phyloP scores from a whole-genome alignment of 768 basidiomycete species.

The Lepiota venenata region DNA sequence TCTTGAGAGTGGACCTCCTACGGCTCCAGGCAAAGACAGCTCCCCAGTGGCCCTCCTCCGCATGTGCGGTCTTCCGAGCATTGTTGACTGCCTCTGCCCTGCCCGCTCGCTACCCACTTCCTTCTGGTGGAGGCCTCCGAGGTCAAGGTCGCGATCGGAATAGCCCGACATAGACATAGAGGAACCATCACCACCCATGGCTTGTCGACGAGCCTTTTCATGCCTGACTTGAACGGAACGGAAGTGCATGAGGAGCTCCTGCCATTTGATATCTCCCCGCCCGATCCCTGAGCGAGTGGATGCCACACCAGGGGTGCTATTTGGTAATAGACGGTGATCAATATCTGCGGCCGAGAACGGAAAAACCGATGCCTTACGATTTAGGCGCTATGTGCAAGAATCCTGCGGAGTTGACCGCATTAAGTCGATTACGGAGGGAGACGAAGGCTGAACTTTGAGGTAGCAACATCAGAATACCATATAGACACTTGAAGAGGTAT shows the following conservation, averaged over 20 bases:
- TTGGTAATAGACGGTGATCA: slow-evolving; percentile 1
- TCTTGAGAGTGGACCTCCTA: slow-evolving; percentile 24
- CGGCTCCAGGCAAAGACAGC: slow-evolving; percentile 25
- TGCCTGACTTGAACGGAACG: slow-evolving; percentile 85
- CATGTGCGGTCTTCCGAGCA: slow-evolving; percentile 39
- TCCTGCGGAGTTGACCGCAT: slow-evolving; percentile 92
- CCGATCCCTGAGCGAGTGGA: slow-evolving; percentile 72
- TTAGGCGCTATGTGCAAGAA: slow-evolving; percentile 90
- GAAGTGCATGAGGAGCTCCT: slow-evolving; percentile 91
- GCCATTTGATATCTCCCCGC: slow-evolving; percentile 96
- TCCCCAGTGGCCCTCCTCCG: slow-evolving; percentile 66
- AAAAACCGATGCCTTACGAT: slow-evolving; percentile 45
- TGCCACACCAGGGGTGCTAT: slow-evolving; percentile 28
- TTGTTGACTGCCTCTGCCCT: slow-evolving; percentile 16
- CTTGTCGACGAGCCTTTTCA: slow-evolving; percentile 84
- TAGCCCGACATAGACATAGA: slow-evolving; percentile 51
- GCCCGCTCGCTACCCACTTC: slow-evolving; percentile 24
- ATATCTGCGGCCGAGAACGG: background rate
- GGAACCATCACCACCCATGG: slow-evolving; percentile 60
- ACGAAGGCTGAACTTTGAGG: slow-evolving; percentile 97
- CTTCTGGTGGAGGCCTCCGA: slow-evolving; percentile 20
- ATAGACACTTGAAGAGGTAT: slow-evolving; percentile 95
- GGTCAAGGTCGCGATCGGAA: slow-evolving; percentile 34
- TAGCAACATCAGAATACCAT: slow-evolving; percentile 93
- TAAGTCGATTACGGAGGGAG: slow-evolving; percentile 89